phyloP scores from a whole-genome alignment of 768 basidiomycete genomes.

The Polyporus arcularius region DNA sequence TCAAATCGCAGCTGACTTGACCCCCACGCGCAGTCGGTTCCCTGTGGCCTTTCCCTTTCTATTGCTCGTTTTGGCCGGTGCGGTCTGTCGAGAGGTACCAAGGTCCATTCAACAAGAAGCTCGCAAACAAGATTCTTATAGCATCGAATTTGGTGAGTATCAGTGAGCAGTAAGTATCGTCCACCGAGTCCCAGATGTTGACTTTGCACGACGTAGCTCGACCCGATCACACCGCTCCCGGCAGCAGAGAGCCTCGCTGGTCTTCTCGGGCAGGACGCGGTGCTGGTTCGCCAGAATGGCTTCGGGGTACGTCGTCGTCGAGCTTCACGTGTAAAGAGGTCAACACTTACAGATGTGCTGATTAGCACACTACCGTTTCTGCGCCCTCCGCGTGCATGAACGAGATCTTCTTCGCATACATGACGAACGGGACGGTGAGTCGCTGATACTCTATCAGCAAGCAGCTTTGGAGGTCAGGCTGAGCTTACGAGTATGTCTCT shows the following conservation, averaged over 20 bases:
- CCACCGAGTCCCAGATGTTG: neutral
- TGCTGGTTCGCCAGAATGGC: neutral
- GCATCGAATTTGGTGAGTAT: constrained; percentile 11
- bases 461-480: too few species aligned
- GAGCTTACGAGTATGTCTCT: too few species aligned
- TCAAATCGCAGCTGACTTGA: neutral
- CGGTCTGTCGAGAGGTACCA: constrained; percentile 17
- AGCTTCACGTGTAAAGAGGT: too few species aligned
- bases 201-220: neutral
- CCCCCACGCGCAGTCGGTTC: neutral
- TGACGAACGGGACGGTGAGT: constrained; percentile 6
- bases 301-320: neutral
- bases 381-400: constrained; percentile 1
- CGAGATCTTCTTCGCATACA: neutral
- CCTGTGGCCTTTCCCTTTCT: neutral
- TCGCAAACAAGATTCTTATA: constrained; percentile 13
- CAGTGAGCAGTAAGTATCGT: neutral
- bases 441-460: neutral
- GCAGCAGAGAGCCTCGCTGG: neutral
- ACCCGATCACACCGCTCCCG: neutral
- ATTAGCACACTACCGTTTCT: constrained; percentile 1
- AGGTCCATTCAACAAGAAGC: constrained; percentile 17
- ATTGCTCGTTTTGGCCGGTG: constrained; percentile 6
- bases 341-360: too few species aligned
- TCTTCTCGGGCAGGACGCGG: neutral